These are phyloP conservation scores for Trapa incisa DNA, from an alignment of 345 rosid species.

Conservation along the genomic window DNA sequence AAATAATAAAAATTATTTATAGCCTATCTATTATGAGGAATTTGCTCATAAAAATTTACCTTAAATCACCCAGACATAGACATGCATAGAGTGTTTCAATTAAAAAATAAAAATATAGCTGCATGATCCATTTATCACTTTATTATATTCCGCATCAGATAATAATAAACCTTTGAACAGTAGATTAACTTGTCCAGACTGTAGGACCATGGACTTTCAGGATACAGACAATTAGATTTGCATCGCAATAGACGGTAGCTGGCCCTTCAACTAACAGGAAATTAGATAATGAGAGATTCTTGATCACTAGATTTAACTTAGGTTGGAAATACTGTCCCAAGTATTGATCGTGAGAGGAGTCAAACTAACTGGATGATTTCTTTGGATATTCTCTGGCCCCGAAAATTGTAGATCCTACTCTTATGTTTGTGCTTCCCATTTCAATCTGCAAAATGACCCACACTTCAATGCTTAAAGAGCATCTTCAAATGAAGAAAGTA, in stretches of 20 bases:
- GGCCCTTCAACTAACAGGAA: background rate
- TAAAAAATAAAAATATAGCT: too few relatives aligned
- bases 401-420: constrained; percentile 81
- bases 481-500: background rate
- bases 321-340: background rate
- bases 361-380: constrained; percentile 15
- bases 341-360: background rate
- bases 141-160: too few relatives aligned
- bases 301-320: background rate
- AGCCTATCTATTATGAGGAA: too few relatives aligned
- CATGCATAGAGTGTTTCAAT: too few relatives aligned
- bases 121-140: too few relatives aligned
- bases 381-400: constrained; percentile 84
- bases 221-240: background rate
- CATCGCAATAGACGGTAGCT: background rate
- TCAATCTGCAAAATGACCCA: constrained; percentile 47
- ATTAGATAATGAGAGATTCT: background rate
- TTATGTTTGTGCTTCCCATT: constrained; percentile 86
- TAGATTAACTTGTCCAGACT: background rate
- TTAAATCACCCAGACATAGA: too few relatives aligned
- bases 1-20: too few relatives aligned
- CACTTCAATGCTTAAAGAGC: background rate
- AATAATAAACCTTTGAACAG: background rate
- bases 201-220: background rate
- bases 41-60: too few relatives aligned